Evolutionary conservation across 441 rosid species (phyloP), one percentile per base, ranked within the genome.

Genomic region (Eruca vesicaria): DNA sequence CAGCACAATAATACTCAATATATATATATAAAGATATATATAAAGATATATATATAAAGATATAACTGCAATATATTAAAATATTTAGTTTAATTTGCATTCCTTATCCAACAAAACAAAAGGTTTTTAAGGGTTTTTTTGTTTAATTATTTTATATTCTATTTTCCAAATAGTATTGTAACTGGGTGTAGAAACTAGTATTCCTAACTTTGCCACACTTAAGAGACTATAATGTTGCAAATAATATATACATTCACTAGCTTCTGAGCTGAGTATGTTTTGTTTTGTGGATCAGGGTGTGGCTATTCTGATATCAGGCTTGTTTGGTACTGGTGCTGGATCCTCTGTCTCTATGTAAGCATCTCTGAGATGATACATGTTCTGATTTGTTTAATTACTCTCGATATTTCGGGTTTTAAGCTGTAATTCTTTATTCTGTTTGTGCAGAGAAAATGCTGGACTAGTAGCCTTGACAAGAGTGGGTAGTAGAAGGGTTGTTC

Each of bases 311-410:
- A 63, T 89, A 64, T 92, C 98, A 21, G 97, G 91, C 9, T 82
- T 94, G 86, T 94, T 94, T 86, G 98, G 98, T 78, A 94, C 98
- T 62, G 91, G 80, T 71, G 90, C 81, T 60, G 98, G 94, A 62
- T 85, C 96, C 35, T 89, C 98, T 10, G 97, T 94, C 56, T 92
- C 98, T 68, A 91, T 94, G 98, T 94, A 92, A 94, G 96, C 75
- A 68, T 71, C 69, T 77, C 36, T 58, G 71, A 68, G 52, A 68
- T 63, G 35, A 55, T 31, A 21, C 23, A 7, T 28, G 5, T 28
- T 28, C 31, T 28, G 31, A 28, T 28, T 65, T 57, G 12, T 45
- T 6, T 23, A 55, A 3, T 15, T 69, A 21, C 23, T 64, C 32
- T 1, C 0, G 18, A 20, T 6, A 14, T 64, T 63, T 57, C 0